Evolutionary conservation across 2,329 filamentous ascomycete species (phyloP).

Genomic region (Fusarium austroafricanum): DNA sequence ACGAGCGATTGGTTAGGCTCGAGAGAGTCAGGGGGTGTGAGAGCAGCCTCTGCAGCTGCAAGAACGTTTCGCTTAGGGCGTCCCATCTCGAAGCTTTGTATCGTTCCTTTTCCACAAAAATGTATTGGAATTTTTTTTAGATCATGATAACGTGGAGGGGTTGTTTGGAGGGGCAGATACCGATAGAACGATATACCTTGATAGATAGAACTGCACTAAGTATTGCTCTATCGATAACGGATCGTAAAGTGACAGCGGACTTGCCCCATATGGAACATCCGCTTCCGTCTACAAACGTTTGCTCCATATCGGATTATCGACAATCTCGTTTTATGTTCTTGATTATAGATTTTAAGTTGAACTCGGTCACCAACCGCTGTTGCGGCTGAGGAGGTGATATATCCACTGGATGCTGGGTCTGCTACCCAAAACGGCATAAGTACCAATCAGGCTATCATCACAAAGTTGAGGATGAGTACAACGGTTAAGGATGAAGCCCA

Average conservation of each 20-base stretch:
- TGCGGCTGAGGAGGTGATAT: background rate
- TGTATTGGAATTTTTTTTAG: slow-evolving; percentile 10
- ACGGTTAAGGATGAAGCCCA: slow-evolving; percentile 2
- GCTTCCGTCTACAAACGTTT: background rate
- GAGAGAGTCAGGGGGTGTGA: slow-evolving; percentile 68
- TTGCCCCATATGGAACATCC: slow-evolving; percentile 26
- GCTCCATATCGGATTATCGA: background rate
- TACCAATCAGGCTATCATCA: slow-evolving; percentile 4
- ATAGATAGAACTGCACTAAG: background rate
- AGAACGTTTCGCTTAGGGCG: slow-evolving; percentile 76
- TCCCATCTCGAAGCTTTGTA: slow-evolving; percentile 45
- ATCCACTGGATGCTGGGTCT: background rate
- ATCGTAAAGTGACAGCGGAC: background rate
- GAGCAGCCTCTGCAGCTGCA: slow-evolving; percentile 79
- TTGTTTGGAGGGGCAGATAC: slow-evolving; percentile 34
- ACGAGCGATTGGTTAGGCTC: slow-evolving; percentile 76
- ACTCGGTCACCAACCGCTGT: background rate
- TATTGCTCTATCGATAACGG: slow-evolving; percentile 21
- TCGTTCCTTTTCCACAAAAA: background rate
- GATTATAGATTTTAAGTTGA: background rate
- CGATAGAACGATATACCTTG: slow-evolving; percentile 30
- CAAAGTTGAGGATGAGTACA: slow-evolving; percentile 1
- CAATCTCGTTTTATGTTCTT: background rate
- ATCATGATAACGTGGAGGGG: slow-evolving; percentile 27
- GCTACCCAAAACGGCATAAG: slow-evolving; percentile 5